Conservation (phyloP, 306 rosid genomes). For the Vigna unguiculata region DNA sequence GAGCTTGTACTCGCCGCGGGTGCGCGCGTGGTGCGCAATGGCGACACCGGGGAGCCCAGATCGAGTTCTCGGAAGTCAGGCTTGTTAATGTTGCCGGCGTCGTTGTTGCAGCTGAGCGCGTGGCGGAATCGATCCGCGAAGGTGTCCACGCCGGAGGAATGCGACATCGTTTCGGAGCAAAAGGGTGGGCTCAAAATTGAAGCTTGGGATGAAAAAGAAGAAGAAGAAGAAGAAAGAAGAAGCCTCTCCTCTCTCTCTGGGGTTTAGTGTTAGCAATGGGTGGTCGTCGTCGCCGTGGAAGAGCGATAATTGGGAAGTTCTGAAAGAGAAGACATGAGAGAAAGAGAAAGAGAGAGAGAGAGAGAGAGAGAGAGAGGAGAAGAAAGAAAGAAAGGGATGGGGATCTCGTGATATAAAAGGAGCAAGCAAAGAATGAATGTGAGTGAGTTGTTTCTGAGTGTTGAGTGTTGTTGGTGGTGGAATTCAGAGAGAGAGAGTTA, state of each 20-base stretch:
- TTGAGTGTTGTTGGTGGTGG: conserved; percentile 28
- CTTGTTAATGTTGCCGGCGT: conserved; percentile 60
- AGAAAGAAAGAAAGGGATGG: conserved; percentile 60
- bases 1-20: conserved; percentile 79
- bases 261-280: conserved; percentile 53
- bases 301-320: conserved; percentile 32
- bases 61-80: conserved; percentile 90
- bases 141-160: conserved; percentile 56
- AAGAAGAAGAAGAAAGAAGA: too few relatives aligned
- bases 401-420: conserved; percentile 92
- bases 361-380: not conserved
- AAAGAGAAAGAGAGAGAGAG: not conserved
- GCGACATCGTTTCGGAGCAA: conserved; percentile 65
- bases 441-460: conserved; percentile 48
- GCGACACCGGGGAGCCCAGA: conserved; percentile 97
- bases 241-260: not conserved
- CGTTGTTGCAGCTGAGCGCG: conserved; percentile 60
- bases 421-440: conserved; percentile 93
- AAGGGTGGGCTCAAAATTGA: conserved; percentile 19
- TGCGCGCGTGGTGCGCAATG: conserved; percentile 68
- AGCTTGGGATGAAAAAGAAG: not conserved
- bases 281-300: not conserved
- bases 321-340: conserved; percentile 42
- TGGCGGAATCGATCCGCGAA: conserved; percentile 71
- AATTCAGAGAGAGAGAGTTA: conserved; percentile 36